A percentile compares a stretch with the other conserved stretches of the same genome.
Evolutionary conservation across 805 yeast species (phyloP).

Genomic region (Yamadazyma sp.): DNA sequence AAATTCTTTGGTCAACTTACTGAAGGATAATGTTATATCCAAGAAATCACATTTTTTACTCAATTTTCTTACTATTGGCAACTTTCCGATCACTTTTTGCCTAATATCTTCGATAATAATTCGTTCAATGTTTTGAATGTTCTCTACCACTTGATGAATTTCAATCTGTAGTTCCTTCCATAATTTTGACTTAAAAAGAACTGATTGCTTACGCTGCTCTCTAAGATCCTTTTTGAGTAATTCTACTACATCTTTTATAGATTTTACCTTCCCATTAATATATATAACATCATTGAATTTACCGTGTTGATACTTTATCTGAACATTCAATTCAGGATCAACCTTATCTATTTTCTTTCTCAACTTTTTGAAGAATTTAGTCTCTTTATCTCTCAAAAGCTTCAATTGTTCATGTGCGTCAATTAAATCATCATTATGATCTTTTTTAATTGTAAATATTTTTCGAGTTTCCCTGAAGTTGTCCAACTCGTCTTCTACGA

Average conservation of each 20-base stretch:
- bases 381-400: conserved; percentile 23
- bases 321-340: conserved; percentile 29
- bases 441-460: conserved; percentile 31
- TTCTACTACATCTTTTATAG: conserved; percentile 19
- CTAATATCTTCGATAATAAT: conserved; percentile 49
- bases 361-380: conserved; percentile 18
- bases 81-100: conserved; percentile 39
- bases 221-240: conserved; percentile 21
- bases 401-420: conserved; percentile 33
- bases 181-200: conserved; percentile 43
- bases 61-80: conserved; percentile 47
- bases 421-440: conserved; percentile 28
- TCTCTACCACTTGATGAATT: conserved; percentile 42
- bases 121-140: conserved; percentile 55
- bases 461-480: conserved; percentile 12
- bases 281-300: conserved; percentile 43
- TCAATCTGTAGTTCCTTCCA: conserved; percentile 56
- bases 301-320: conserved; percentile 27
- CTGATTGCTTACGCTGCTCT: conserved; percentile 38
- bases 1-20: conserved; percentile 65
- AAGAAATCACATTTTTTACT: conserved; percentile 57
- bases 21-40: conserved; percentile 74
- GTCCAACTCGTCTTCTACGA: conserved; percentile 3
- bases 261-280: conserved; percentile 39
- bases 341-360: conserved; percentile 16